Evolutionary conservation across 164 flowering plant species (phyloP).

Genomic region (Aristolochia californica): DNA sequence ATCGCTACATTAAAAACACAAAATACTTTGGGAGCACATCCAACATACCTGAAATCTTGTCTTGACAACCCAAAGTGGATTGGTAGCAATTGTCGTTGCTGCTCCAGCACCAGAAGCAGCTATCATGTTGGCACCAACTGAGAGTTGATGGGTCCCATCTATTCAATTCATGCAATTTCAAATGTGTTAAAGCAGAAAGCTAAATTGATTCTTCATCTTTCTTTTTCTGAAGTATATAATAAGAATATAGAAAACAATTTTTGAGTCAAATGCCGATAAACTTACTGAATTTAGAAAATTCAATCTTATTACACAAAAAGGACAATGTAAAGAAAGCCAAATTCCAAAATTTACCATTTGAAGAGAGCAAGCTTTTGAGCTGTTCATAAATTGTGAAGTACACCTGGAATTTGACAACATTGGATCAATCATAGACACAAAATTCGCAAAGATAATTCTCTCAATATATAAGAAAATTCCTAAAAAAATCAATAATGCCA

Average conservation of each 20-base stretch:
- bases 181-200: not conserved
- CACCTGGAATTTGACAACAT: conserved; percentile 43
- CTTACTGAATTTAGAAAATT: too few species aligned
- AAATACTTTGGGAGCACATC: too few species aligned
- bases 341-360: conserved; percentile 52
- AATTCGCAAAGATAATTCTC: too few species aligned
- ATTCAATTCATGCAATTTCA: conserved; percentile 6
- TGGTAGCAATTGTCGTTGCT: conserved; percentile 76
- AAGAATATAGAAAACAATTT: not conserved
- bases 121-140: conserved; percentile 76
- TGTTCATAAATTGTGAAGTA: conserved; percentile 89
- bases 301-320: not conserved
- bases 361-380: conserved; percentile 53
- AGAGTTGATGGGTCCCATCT: conserved; percentile 65
- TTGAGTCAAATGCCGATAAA: not conserved
- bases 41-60: conserved; percentile 83
- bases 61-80: conserved; percentile 99
- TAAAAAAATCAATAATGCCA: too few species aligned
- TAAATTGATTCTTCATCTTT: not conserved
- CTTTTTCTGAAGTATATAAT: too few species aligned
- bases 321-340: not conserved
- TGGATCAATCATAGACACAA: not conserved
- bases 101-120: conserved; percentile 98
- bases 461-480: too few species aligned
- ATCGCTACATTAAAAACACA: too few species aligned